Conservation (phyloP, 2,329 filamentous ascomycete genomes). For the Cladosporium phlei region DNA sequence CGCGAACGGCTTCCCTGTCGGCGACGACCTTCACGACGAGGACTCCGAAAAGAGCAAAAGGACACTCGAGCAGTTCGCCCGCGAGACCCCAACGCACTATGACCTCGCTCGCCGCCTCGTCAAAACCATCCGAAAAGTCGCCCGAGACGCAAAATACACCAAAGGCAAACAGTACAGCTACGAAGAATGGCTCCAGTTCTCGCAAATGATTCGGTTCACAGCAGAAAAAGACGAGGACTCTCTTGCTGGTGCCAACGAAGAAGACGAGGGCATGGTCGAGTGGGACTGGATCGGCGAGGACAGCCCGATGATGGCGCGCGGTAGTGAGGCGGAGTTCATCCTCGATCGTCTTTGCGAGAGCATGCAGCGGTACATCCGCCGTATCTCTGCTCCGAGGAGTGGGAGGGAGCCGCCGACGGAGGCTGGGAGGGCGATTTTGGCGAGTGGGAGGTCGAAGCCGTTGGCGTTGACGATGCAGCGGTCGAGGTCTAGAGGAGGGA, state of each 20-base stretch:
- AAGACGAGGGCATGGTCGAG: conserved; percentile 56
- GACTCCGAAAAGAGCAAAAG: conserved; percentile 19
- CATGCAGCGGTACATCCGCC: conserved; percentile 45
- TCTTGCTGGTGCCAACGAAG: conserved; percentile 37
- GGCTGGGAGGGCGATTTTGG: conserved; percentile 1
- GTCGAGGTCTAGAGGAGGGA: conserved; percentile 1
- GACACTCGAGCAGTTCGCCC: conserved; percentile 43
- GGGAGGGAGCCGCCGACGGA: neutral
- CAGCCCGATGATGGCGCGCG: conserved; percentile 60
- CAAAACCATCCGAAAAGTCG: conserved; percentile 63
- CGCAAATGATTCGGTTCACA: conserved; percentile 63
- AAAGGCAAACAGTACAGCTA: conserved; percentile 67
- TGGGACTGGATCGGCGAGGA: conserved; percentile 71
- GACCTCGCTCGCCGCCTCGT: conserved; percentile 60
- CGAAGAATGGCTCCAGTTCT: conserved; percentile 82
- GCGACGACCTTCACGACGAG: conserved; percentile 32
- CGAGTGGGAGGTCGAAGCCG: conserved; percentile 2
- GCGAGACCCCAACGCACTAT: conserved; percentile 48
- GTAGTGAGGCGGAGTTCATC: conserved; percentile 63
- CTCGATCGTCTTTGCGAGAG: conserved; percentile 63
- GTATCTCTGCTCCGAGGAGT: neutral
- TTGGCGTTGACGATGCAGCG: conserved; percentile 4
- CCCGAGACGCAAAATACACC: conserved; percentile 55
- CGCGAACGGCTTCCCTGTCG: conserved; percentile 43
- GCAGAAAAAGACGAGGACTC: conserved; percentile 20